These are phyloP conservation scores for Pezicula neosporulosa DNA, from an alignment of 2,329 filamentous ascomycete species.

Conservation along the genomic window DNA sequence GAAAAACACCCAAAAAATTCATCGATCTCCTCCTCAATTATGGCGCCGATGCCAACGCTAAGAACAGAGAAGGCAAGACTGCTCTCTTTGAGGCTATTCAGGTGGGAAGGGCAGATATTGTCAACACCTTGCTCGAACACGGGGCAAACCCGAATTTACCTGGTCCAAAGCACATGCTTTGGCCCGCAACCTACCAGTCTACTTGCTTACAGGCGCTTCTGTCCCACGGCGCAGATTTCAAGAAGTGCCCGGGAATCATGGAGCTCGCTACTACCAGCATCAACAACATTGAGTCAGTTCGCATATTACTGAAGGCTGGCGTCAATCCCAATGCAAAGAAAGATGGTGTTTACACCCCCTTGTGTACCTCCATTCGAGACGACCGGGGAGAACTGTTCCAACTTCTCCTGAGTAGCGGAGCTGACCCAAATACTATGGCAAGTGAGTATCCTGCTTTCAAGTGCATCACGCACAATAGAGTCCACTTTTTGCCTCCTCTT, in stretches of 20 bases:
- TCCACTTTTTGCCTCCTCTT: constrained; percentile 56
- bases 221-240: constrained; percentile 53
- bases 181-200: constrained; percentile 59
- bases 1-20: constrained; percentile 48
- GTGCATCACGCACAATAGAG: constrained; percentile 62
- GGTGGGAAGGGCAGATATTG: constrained; percentile 51
- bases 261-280: constrained; percentile 59
- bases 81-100: constrained; percentile 61
- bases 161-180: constrained; percentile 65
- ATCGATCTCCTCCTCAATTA: constrained; percentile 58
- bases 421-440: constrained; percentile 50
- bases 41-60: constrained; percentile 53
- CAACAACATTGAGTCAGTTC: constrained; percentile 61
- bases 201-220: constrained; percentile 57
- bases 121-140: constrained; percentile 50
- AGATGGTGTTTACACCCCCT: constrained; percentile 64
- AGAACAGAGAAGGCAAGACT: constrained; percentile 60
- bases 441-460: constrained; percentile 66
- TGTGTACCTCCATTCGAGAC: constrained; percentile 67
- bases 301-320: constrained; percentile 52
- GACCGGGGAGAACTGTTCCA: constrained; percentile 59
- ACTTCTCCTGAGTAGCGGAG: constrained; percentile 50
- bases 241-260: constrained; percentile 60
- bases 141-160: constrained; percentile 66
- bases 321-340: constrained; percentile 60